These are phyloP conservation scores for Clonostachys solani DNA, from an alignment of 2,329 filamentous ascomycete species.

Conservation along the genomic window DNA sequence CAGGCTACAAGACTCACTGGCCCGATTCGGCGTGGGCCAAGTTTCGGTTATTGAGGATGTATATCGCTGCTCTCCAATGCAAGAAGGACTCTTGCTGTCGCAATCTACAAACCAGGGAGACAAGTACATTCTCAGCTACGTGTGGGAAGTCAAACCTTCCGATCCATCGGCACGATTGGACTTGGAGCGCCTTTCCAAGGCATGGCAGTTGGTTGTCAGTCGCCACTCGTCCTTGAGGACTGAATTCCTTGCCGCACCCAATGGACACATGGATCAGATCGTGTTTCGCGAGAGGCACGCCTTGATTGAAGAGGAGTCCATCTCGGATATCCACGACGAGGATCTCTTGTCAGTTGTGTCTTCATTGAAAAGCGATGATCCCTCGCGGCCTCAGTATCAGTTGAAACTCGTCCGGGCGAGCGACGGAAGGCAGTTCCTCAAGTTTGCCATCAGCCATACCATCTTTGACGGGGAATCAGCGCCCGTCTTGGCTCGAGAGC, in stretches of 20 bases:
- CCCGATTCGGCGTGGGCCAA: background rate
- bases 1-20: constrained; percentile 1
- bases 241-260: constrained; percentile 7
- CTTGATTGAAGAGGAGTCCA: constrained; percentile 1
- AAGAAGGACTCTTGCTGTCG: constrained; percentile 12
- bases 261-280: constrained; percentile 8
- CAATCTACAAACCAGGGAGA: constrained; percentile 8
- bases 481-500: background rate
- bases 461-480: constrained; percentile 1
- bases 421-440: constrained; percentile 9
- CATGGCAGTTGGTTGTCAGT: constrained; percentile 11
- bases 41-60: constrained; percentile 7
- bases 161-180: constrained; percentile 10
- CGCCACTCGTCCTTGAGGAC: constrained; percentile 15
- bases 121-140: constrained; percentile 11
- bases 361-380: constrained; percentile 4
- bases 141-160: constrained; percentile 12
- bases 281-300: constrained; percentile 6
- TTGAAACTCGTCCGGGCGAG: constrained; percentile 13
- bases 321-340: background rate
- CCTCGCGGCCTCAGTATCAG: constrained; percentile 10
- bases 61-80: constrained; percentile 13
- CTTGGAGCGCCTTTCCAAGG: constrained; percentile 10
- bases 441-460: constrained; percentile 4
- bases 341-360: constrained; percentile 8